Evolutionary conservation across 768 basidiomycete genomes (phyloP).

Genomic region (Boletus eberwhitei): DNA sequence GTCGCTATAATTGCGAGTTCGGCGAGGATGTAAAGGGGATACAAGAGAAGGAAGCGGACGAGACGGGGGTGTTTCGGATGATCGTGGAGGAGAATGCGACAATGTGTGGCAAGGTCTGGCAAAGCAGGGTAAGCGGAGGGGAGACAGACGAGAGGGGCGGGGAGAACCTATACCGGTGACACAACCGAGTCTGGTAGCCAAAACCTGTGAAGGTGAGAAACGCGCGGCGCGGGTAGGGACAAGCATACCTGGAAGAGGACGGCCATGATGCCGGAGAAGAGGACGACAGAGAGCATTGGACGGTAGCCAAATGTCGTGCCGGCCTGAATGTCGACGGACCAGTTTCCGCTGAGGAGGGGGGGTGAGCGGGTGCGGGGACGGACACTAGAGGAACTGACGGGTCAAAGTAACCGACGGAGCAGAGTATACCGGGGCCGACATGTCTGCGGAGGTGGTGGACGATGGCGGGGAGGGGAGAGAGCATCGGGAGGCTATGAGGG

Average conservation of each 20-base stretch:
- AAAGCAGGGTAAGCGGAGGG: not conserved
- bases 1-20: conserved; percentile 56
- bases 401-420: conserved; percentile 37
- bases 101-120: conserved; percentile 46
- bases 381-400: conserved; percentile 14
- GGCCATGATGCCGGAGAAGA: conserved; percentile 43
- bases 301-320: conserved; percentile 44
- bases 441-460: conserved; percentile 32
- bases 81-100: conserved; percentile 45
- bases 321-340: conserved; percentile 44
- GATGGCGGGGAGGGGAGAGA: not conserved
- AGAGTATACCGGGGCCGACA: conserved; percentile 40
- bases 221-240: not conserved
- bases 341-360: conserved; percentile 32
- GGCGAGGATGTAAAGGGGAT: conserved; percentile 42
- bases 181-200: conserved; percentile 43
- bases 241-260: conserved; percentile 37
- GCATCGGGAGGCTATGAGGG: not conserved
- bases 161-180: conserved; percentile 25
- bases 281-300: conserved; percentile 42
- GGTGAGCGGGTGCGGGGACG: not conserved
- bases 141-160: not conserved
- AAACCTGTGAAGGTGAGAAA: conserved; percentile 17
- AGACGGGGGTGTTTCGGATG: conserved; percentile 38
- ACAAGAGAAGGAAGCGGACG: conserved; percentile 39